Evolutionary conservation across 352 stramenopile species (phyloP).

Genomic region (Lagenidium giganteum): DNA sequence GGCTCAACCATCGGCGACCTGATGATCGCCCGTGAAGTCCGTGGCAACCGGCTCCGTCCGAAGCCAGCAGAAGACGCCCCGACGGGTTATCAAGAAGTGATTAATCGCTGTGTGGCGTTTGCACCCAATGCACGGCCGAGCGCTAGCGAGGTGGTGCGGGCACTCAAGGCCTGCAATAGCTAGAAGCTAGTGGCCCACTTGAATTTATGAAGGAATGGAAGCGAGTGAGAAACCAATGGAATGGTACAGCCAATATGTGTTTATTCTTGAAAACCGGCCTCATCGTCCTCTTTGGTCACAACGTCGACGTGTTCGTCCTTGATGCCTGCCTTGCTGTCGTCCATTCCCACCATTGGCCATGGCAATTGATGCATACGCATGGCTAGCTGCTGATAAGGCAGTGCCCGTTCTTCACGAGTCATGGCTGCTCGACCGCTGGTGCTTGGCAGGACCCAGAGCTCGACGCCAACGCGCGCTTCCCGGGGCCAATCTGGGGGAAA

Average conservation of each 20-base stretch:
- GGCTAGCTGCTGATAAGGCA: conserved; percentile 59
- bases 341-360: no score
- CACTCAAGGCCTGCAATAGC: conserved; percentile 20
- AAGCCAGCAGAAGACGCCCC: conserved; percentile 29
- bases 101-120: conserved; percentile 31
- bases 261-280: no score
- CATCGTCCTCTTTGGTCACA: no score
- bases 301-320: background rate
- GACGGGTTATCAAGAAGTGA: conserved; percentile 26
- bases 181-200: background rate
- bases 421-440: conserved; percentile 67
- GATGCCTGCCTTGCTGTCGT: no score
- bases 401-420: conserved; percentile 49
- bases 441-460: conserved; percentile 71
- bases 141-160: conserved; percentile 24
- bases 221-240: background rate
- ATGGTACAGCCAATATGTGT: no score
- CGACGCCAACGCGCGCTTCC: conserved; percentile 29
- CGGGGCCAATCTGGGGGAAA: conserved; percentile 54
- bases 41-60: conserved; percentile 25
- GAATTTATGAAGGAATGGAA: background rate
- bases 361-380: conserved; percentile 40
- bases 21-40: conserved; percentile 46
- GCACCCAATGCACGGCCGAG: conserved; percentile 32
- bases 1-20: conserved; percentile 46